These are phyloP conservation scores for Talaromyces proteolyticus DNA, from an alignment of 495 filamentous ascomycete genomes.

Conservation along the genomic window DNA sequence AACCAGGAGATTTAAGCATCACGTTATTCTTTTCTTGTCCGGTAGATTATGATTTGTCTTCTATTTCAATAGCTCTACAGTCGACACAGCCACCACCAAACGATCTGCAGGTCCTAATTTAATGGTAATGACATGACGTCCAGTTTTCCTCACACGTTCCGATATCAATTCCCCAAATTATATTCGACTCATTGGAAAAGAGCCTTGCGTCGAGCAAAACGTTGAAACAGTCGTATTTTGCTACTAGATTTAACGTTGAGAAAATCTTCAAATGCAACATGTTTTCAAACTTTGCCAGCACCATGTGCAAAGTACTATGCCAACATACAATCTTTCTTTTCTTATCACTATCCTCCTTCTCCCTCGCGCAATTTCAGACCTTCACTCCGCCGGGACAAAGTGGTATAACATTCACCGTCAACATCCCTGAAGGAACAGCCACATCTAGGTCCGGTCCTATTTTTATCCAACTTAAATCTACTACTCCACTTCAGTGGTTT, in stretches of 20 bases:
- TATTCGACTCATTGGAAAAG: background rate
- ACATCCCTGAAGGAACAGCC: constrained; percentile 12
- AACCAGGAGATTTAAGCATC: background rate
- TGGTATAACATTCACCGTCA: constrained; percentile 12
- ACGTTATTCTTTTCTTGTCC: background rate
- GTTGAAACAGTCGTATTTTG: background rate
- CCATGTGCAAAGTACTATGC: background rate
- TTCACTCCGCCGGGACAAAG: constrained; percentile 9
- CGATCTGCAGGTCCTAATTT: background rate
- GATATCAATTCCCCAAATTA: background rate
- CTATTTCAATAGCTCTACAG: background rate
- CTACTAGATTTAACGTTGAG: background rate
- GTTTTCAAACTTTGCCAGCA: background rate
- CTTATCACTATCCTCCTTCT: background rate
- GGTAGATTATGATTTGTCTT: background rate
- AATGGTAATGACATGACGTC: background rate
- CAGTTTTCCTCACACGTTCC: background rate
- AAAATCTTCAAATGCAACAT: background rate
- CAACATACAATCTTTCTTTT: background rate
- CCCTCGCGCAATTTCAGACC: constrained; percentile 3
- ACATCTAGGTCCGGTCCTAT: constrained; percentile 22
- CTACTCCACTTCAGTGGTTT: constrained; percentile 52
- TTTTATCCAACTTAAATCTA: constrained; percentile 55
- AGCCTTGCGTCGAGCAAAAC: background rate
- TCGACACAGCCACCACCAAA: background rate